Base-by-base conservation (phyloP, 164 flowering plant genomes). In the Chimonanthus salicifolius region DNA sequence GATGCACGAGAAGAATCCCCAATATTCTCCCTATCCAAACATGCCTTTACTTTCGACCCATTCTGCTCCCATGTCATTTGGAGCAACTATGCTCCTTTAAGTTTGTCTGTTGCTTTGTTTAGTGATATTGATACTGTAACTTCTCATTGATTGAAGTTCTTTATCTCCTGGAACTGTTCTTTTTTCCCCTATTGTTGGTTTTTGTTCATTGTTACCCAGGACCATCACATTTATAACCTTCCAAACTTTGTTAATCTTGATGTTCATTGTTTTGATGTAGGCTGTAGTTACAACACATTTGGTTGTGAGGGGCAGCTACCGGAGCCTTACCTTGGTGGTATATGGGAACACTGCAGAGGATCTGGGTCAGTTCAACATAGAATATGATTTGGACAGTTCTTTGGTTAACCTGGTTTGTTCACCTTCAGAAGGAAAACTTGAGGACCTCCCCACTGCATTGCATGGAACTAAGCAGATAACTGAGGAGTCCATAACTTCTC, bases 341-440 rank as follows among this genome's bases (percentile, higher is more conserved):
- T 94, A 91, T 83, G 99, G 99, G 58, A 96, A 96, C 79, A 94
- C 95, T 7, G 97, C 97, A 15, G 97, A 92, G 81, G 99, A 96
- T 83, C 78, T 96, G 73, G 99, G 99, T 71, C 98, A 96, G 78
- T 94, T 90, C 80, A 96, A 88, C 76, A 90, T 96, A 60, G 98
- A 88, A 60, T 87, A 88, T 82, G 99, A 92, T 81, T 71, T 88
- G 68, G 99, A 92, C 82, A 87, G 85, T 85, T 88, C 99, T 76
- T 76, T 96, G 80, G 87, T 86, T 21, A 85, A 85, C 75, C 84
- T 87, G 76, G 95, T 89, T 76, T 85, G 80, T 79, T 85, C 89
- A 43, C 80, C 86, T 45, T 63, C 78, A 62, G 97, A 88, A 68
- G 92, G 93, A 75, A 87, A 90, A 74, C 95, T 96, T 77, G 99